Percentiles rank a stretch among this genome's conserved stretches.
phyloP scores from a whole-genome alignment of 768 basidiomycete species.

The Omphalotus guepiniiformis region DNA sequence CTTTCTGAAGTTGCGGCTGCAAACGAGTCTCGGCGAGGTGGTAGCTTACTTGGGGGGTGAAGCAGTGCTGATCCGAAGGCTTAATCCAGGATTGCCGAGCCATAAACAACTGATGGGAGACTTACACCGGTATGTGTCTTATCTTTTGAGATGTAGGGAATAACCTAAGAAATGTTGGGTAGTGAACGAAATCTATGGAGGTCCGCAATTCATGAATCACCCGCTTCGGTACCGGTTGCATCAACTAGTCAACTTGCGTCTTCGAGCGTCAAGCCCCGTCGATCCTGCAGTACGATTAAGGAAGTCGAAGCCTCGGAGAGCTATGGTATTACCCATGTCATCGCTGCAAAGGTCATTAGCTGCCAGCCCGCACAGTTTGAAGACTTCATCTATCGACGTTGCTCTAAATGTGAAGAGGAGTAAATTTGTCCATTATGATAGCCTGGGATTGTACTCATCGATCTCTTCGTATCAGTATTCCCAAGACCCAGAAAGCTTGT shows the following conservation, averaged over 20 bases:
- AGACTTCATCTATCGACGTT: slow-evolving; percentile 45
- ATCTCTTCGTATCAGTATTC: slow-evolving; percentile 33
- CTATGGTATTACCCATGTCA: slow-evolving; percentile 33
- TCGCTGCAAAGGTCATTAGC: slow-evolving; percentile 52
- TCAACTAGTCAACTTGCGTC: not conserved
- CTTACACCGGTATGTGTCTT: slow-evolving; percentile 35
- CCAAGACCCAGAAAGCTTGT: slow-evolving; percentile 39
- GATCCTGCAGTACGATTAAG: slow-evolving; percentile 26
- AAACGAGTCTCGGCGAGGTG: slow-evolving; percentile 23
- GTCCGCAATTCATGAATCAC: too few species aligned
- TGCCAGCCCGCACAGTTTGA: slow-evolving; percentile 49
- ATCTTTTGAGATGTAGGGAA: not conserved
- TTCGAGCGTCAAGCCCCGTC: slow-evolving; percentile 9
- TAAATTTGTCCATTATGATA: slow-evolving; percentile 22
- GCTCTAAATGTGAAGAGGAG: slow-evolving; percentile 50
- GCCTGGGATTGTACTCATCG: not conserved
- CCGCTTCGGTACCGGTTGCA: not conserved
- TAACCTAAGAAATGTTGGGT: too few species aligned
- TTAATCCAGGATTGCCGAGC: slow-evolving; percentile 32
- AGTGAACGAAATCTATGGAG: too few species aligned
- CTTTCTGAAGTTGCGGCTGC: slow-evolving; percentile 51
- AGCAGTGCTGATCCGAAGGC: slow-evolving; percentile 38
- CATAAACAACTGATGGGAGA: slow-evolving; percentile 35
- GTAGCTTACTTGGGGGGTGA: slow-evolving; percentile 45
- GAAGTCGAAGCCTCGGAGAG: slow-evolving; percentile 29